Evolutionary conservation across 1,284 basidiomycete species (phyloP), one percentile per base, ranked within the genome.

Genomic region (Chondrostereum purpureum): DNA sequence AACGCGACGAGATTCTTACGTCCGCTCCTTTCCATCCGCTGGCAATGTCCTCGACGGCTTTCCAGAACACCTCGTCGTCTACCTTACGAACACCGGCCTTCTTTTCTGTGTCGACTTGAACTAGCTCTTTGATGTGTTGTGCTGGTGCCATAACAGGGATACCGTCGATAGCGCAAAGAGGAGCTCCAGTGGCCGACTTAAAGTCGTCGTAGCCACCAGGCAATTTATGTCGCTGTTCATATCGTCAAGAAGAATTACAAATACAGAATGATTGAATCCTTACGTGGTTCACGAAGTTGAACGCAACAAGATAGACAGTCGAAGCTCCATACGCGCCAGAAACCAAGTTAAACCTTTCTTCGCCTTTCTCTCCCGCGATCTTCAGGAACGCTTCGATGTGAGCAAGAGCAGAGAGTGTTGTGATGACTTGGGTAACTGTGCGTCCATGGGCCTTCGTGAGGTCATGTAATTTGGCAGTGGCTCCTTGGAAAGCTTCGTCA

Each of bases 381-480:
- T 36, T 44, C 20, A 52, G 41, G 14, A 37, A 18, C 2, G 36
- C 33, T 37, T 52, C 51, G 5, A 45, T 24, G 14, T 50, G 51
- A 13, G 49, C 49, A 17, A 52, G 42, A 10, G 44, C 37, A 23
- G 46, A 34, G 16, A 52, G 39, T 13, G 51, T 46, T 10, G 51
- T 50, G 20, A 50, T 35, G 37, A 50, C 49, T 46, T 52, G 51
- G 18, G 51, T 50, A 20, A 52, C 41, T 12, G 51, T 50, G 4
- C 41, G 39, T n/a, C 49, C 49, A 24, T 46, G 42, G 10, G 34
- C 33, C 39, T 43, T 45, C 18, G 40, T 35, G 13, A 47, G 17
- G 12, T 27, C 46, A 23, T 48, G 49, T 5, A 52, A 42, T 31
- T 39, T 48, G 14, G 45, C 34, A 13, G 51, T 50, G 13, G 46